Conservation (phyloP, 345 rosid genomes). For the Angophora floribunda region DNA sequence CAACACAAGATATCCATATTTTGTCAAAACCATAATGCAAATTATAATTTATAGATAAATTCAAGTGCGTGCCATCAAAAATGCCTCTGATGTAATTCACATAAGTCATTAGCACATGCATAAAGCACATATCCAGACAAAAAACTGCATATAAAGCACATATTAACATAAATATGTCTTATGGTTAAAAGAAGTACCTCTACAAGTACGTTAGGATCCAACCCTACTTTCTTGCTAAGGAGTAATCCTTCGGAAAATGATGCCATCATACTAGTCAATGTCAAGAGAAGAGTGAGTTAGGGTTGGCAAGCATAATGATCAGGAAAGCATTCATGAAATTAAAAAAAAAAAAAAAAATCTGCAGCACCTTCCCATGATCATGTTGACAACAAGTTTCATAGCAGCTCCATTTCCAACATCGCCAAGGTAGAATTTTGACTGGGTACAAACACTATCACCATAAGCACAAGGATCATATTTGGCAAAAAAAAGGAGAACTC, state of each 20-base stretch:
- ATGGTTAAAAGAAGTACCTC: constrained; percentile 33
- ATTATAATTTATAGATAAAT: background rate
- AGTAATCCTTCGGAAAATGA: constrained; percentile 84
- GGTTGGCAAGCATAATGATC: background rate
- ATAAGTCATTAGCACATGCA: background rate
- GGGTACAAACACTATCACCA: constrained; percentile 1
- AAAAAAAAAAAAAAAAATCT: background rate
- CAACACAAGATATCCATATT: background rate
- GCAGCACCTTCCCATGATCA: constrained; percentile 94
- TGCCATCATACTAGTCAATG: constrained; percentile 77
- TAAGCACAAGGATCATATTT: background rate
- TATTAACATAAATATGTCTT: background rate
- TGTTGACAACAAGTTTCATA: constrained; percentile 94
- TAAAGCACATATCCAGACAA: background rate
- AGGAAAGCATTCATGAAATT: background rate
- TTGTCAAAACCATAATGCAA: background rate
- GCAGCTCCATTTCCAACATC: constrained; percentile 95
- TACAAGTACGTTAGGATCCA: constrained; percentile 67
- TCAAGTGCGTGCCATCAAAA: background rate
- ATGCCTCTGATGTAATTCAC: background rate
- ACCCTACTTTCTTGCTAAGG: constrained; percentile 78
- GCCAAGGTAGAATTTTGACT: constrained; percentile 93
- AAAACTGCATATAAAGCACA: background rate
- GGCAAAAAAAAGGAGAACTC: background rate
- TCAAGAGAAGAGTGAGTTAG: constrained; percentile 4